Evolutionary conservation across 352 stramenopile genomes (phyloP).

Genomic region (Globisporangium polare): DNA sequence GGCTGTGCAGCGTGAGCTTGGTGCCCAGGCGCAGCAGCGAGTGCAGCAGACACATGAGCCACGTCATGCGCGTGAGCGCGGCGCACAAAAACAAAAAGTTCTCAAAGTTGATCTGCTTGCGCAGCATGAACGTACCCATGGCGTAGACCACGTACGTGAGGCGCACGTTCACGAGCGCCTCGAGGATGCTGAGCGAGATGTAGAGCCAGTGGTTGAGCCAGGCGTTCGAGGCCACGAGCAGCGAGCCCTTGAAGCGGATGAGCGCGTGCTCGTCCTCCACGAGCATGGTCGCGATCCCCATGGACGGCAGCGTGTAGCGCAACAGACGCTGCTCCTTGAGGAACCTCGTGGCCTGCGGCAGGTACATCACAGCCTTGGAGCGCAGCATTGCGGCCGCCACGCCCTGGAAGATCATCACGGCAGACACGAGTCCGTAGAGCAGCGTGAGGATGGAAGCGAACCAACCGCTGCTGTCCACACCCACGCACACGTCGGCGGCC

Average conservation of each 20-base stretch:
- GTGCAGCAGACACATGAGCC: not conserved
- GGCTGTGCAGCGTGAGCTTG: not conserved
- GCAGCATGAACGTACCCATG: constrained; percentile 54
- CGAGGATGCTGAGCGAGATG: constrained; percentile 47
- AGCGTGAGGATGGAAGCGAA: constrained; percentile 30
- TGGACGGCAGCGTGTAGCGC: constrained; percentile 43
- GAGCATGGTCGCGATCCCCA: constrained; percentile 28
- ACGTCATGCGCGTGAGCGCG: constrained; percentile 23
- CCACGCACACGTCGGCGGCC: constrained; percentile 37
- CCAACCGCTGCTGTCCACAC: constrained; percentile 37
- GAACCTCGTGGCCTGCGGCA: constrained; percentile 35
- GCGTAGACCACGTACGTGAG: constrained; percentile 43
- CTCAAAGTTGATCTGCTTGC: constrained; percentile 36
- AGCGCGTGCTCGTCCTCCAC: constrained; percentile 28
- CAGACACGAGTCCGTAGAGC: constrained; percentile 39
- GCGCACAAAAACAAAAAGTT: constrained; percentile 58
- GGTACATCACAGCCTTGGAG: constrained; percentile 29
- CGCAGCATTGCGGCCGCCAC: constrained; percentile 36
- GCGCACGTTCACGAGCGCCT: constrained; percentile 37
- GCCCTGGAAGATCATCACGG: constrained; percentile 38
- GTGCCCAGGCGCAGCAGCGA: not conserved
- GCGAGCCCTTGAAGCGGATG: constrained; percentile 43
- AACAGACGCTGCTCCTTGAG: constrained; percentile 19
- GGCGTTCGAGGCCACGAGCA: constrained; percentile 48
- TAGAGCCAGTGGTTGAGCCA: constrained; percentile 78